Evolutionary conservation across 2,329 filamentous ascomycete genomes (phyloP).

Genomic region (Talaromyces sp.): DNA sequence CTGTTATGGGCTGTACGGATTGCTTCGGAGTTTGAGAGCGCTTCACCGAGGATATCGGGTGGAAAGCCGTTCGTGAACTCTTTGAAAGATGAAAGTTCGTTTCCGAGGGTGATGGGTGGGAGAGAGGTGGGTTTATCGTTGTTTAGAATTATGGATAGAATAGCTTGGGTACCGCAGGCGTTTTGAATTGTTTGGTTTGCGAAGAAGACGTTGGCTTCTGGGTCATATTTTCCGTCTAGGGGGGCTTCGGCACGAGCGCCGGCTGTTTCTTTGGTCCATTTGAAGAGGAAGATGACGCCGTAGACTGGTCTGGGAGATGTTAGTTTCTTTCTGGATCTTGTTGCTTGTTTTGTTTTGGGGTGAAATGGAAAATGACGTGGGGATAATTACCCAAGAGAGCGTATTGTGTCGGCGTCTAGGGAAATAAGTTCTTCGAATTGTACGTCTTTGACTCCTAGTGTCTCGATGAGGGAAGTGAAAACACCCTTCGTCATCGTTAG

Average conservation of each 20-base stretch:
- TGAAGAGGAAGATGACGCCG: constrained; percentile 99
- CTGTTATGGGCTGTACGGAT: constrained; percentile 85
- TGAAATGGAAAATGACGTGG: not conserved
- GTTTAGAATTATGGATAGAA: constrained; percentile 90
- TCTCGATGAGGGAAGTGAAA: constrained; percentile 94
- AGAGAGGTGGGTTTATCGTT: constrained; percentile 53
- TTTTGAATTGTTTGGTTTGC: constrained; percentile 98
- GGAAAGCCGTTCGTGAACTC: constrained; percentile 87
- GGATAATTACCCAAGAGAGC: constrained; percentile 42
- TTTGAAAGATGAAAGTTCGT: constrained; percentile 73
- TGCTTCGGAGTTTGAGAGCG: constrained; percentile 69
- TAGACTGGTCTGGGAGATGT: constrained; percentile 67
- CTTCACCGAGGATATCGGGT: constrained; percentile 71
- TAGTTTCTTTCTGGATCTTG: constrained; percentile 1
- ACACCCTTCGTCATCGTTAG: constrained; percentile 67
- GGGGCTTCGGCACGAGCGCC: constrained; percentile 68
- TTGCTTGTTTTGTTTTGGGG: constrained; percentile 6
- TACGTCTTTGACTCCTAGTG: constrained; percentile 86
- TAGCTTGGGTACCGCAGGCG: constrained; percentile 93
- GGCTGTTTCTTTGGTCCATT: constrained; percentile 66
- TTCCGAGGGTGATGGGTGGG: constrained; percentile 67
- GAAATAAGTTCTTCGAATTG: constrained; percentile 97
- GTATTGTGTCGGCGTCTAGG: constrained; percentile 70
- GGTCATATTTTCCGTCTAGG: constrained; percentile 80
- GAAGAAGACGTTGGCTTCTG: constrained; percentile 79